Percentiles rank a stretch among this genome's conserved stretches.
phyloP scores from a whole-genome alignment of 257 asterid species.

The Nicotiana paniculata region DNA sequence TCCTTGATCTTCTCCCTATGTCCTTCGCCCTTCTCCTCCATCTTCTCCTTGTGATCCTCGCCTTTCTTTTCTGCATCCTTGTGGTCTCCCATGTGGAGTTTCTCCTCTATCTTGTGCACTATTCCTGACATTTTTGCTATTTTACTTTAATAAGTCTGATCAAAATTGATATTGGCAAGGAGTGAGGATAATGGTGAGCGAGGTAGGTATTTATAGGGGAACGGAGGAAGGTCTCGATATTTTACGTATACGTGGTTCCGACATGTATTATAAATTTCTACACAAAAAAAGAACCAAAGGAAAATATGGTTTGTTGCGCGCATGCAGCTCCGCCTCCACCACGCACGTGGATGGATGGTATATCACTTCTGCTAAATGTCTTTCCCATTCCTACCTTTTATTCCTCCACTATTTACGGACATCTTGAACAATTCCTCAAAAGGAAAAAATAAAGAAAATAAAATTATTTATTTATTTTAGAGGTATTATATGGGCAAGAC shows the following conservation, averaged over 20 bases:
- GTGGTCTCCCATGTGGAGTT: slow-evolving; percentile 5
- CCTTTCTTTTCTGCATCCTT: not conserved
- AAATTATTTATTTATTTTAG: no score
- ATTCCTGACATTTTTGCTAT: not conserved
- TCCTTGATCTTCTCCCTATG: not conserved
- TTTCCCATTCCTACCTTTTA: not conserved
- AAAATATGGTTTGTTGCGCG: not conserved
- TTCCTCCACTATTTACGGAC: not conserved
- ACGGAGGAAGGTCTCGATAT: not conserved
- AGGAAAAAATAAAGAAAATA: no score
- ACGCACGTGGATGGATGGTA: not conserved
- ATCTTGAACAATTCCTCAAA: no score
- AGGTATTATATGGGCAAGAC: no score
- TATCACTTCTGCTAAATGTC: not conserved
- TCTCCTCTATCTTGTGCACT: not conserved
- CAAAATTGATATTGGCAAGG: not conserved
- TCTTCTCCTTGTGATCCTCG: not conserved
- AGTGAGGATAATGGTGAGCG: not conserved
- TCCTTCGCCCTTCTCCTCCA: not conserved
- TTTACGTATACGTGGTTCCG: not conserved
- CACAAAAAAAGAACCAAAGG: not conserved
- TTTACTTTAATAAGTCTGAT: no score
- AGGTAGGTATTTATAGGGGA: not conserved
- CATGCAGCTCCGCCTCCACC: not conserved
- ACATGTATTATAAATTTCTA: not conserved